These are phyloP conservation scores for Raddia distichophylla DNA, from an alignment of 176 grass and related monocot species.

Conservation along the genomic window DNA sequence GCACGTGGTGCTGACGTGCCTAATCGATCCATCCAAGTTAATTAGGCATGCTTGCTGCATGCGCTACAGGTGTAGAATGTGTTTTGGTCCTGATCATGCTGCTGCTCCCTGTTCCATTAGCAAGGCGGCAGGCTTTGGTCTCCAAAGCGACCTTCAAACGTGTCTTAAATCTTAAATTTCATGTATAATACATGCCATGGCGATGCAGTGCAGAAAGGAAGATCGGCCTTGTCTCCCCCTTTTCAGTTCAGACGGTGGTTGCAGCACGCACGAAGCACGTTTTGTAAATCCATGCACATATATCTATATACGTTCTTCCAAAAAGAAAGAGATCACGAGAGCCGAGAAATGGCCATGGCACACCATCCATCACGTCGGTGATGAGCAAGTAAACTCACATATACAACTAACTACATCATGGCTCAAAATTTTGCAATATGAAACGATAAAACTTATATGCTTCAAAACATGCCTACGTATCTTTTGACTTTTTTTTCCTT, in stretches of 20 bases:
- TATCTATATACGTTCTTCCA: background rate
- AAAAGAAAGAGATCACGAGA: background rate
- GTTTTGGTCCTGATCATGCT: background rate
- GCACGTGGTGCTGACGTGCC: too few relatives aligned
- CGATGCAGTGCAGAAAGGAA: too few relatives aligned
- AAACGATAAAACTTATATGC: too few relatives aligned
- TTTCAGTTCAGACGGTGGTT: background rate
- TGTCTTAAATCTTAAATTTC: background rate
- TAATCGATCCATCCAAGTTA: too few relatives aligned
- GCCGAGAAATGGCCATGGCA: too few relatives aligned
- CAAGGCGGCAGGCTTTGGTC: background rate
- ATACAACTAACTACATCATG: background rate
- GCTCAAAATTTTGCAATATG: too few relatives aligned
- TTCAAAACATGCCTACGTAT: too few relatives aligned
- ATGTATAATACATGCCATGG: too few relatives aligned
- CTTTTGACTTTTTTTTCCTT: too few relatives aligned
- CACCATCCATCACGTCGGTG: too few relatives aligned
- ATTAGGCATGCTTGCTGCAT: too few relatives aligned
- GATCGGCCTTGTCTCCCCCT: background rate
- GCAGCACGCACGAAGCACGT: background rate
- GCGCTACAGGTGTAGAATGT: background rate
- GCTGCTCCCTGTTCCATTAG: background rate
- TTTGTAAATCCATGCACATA: too few relatives aligned
- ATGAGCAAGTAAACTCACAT: conserved; percentile 25
- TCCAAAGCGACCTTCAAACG: background rate